Base-by-base conservation (phyloP, 2,329 filamentous ascomycete genomes). In the Beauveria australis region DNA sequence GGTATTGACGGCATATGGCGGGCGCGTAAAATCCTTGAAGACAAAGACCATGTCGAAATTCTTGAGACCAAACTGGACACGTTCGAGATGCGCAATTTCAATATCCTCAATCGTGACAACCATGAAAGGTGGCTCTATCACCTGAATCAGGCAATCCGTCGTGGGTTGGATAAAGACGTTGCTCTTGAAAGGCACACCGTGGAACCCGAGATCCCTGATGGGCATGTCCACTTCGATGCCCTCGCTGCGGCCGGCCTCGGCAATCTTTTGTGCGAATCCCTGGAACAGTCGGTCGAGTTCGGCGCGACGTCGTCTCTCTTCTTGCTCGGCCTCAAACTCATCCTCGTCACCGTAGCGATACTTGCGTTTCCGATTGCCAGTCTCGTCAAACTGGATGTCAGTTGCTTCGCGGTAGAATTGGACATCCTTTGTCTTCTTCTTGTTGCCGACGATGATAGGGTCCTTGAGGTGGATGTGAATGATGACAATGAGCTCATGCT, bases 1-100 rank as follows among this genome's bases (percentile, higher is more conserved):
- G 7, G 94, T 99, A 77, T 99, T 99, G 80, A 99, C 89, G 74
- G 99, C 94, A 61, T 89, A 89, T 1, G 93, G 93, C 3, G 91
- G 76, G n/a, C 92, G 86, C 59, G 89, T 85, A 75, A 96, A 97
- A 76, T 99, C 94, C 71, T 97, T 97, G 81, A 96, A 97, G 43
- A 99, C 90, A 70, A 97, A 92, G 22, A 99, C 94, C 74, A 99
- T 86, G 75, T 99, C 94, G 73, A 99, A 99, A 75, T 99, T 99
- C 81, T 97, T 97, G 63, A 99, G 82, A 40, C 94, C 95, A 70
- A 99, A 99, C 76, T 93, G 81, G 19, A 99, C 94, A 78, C 93
- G 90, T 75, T 99, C 94, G 62, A 99, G 79, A 76, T 99, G 94
- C 18, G 94, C 94, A 67, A 97, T 84, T 74, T 99, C 94, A 65